Evolutionary conservation across 2,329 filamentous ascomycete genomes (phyloP), one percentile per base, ranked within the genome.

Genomic region (Cladosporium sp.): DNA sequence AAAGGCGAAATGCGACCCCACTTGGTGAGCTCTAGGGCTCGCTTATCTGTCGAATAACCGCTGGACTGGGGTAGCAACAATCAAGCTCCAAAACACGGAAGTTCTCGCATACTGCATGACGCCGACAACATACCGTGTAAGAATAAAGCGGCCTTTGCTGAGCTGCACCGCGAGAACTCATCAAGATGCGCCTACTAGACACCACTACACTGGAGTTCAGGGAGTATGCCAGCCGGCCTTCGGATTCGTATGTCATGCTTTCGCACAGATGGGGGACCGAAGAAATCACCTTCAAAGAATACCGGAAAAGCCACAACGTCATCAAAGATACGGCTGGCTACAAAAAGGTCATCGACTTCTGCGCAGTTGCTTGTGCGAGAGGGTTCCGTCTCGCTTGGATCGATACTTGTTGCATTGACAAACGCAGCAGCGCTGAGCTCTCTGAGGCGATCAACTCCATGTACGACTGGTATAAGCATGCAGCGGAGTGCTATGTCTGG

Each of bases 231-330:
- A 50, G 49, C 29, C 27, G 11, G 6, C 48, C 38, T 8, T 20
- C 36, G 5, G 15, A 25, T 15, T n/a, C 18, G 5, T 62, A 62
- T 42, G 55, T 41, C n/a, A 63, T 62, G 15, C 49, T 59, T 7
- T 62, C 61, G 6, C 61, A 62, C 29, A 45, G 56, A 9, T 63
- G 59, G 61, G 33, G 33, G 9, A n/a, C 19, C 20, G 18, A 43
- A 2, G 58, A 63, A 36, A 22, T 58, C 16, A 40, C 52, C 4
- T 59, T 51, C 48, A 52, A 57, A 16, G 48, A 59, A 16, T 54
- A 53, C 30, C 22, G 36, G 13, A 54, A 57, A 11, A 45, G 38
- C 8, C 35, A 12, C n/a, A 35, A 39, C 1, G 12, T 5, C 2
- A 18, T 48, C 25, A n/a, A 40, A 20, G 16, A 32, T 11, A 12